Evolutionary conservation across 1,139 yeast species (phyloP).

Genomic region (Meyerozyma carpophila): DNA sequence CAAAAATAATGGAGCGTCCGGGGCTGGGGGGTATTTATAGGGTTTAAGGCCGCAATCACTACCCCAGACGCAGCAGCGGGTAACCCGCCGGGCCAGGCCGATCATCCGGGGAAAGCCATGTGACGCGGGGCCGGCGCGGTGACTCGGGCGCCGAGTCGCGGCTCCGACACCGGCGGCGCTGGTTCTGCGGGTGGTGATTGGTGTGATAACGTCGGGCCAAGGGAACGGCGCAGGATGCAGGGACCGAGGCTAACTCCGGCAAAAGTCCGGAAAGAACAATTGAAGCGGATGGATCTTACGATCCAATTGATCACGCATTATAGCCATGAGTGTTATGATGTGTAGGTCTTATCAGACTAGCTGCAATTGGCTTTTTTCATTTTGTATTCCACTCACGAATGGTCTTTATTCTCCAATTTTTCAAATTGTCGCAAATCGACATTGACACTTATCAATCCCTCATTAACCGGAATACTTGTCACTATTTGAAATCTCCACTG

Average conservation of each 20-base stretch:
- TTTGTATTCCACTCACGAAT: too few species aligned
- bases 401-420: too few species aligned
- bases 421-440: too few species aligned
- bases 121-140: neutral
- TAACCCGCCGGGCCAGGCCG: slow-evolving; percentile 1
- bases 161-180: neutral
- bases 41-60: neutral
- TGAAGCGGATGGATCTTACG: too few species aligned
- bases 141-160: slow-evolving; percentile 2
- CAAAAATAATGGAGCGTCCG: neutral
- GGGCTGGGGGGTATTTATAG: neutral
- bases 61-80: slow-evolving; percentile 1
- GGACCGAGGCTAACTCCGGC: slow-evolving; percentile 1
- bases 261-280: neutral
- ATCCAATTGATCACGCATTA: too few species aligned
- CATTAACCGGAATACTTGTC: too few species aligned
- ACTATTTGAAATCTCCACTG: too few species aligned
- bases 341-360: too few species aligned
- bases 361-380: too few species aligned
- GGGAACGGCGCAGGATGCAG: neutral
- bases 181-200: neutral
- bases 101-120: neutral
- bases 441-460: too few species aligned
- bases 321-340: too few species aligned
- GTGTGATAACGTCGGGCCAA: neutral